Base-by-base conservation (phyloP, 2,329 filamentous ascomycete genomes). In the Talaromyces pinophilus region DNA sequence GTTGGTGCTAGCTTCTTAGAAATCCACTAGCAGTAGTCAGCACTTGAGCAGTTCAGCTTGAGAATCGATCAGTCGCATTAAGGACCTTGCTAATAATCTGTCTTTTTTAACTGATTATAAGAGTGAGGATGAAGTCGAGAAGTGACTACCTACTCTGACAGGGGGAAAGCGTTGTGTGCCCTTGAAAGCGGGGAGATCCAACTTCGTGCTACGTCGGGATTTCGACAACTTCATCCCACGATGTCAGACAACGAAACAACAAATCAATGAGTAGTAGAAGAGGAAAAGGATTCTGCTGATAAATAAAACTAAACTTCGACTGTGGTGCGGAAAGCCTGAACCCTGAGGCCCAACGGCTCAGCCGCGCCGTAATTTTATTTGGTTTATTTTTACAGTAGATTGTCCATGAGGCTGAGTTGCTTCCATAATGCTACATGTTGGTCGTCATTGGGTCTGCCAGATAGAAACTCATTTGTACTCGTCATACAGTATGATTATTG, bases 21-120 rank as follows among this genome's bases (percentile, higher is more conserved):
- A 57, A 57, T 22, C 54, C 54, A 57, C 54, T 57, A 57, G 54
- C 54, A 38, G 33, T 15, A 38, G 54, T 57, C 54, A 57, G 54
- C 30, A 35, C 13, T 22, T 6, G 6, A 15, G 30, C 48, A 28
- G 6, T 54, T 54, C 30, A 40, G n/a, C 54, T 22, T 57, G 30
- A 30, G 13, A n/a, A 10, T 54, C 50, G 7, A 54, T 54, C 10
- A 33, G 50, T 19, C 50, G 50, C n/a, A 38, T 40, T 25, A 25
- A 22, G 22, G 38, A 35, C 19, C 30, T 55, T 35, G 50, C 30
- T 38, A 13, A 15, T 57, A 38, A 30, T 17, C 13, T 19, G 22
- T n/a, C 50, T n/a, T n/a, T 13, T 11, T 57, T 1, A 1, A 11
- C 30, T 5, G 28, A 55, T 10, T 33, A 2, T 19, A n/a, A n/a